Base-by-base conservation (phyloP, 2,329 filamentous ascomycete genomes). In the Aureobasidium uvarum region DNA sequence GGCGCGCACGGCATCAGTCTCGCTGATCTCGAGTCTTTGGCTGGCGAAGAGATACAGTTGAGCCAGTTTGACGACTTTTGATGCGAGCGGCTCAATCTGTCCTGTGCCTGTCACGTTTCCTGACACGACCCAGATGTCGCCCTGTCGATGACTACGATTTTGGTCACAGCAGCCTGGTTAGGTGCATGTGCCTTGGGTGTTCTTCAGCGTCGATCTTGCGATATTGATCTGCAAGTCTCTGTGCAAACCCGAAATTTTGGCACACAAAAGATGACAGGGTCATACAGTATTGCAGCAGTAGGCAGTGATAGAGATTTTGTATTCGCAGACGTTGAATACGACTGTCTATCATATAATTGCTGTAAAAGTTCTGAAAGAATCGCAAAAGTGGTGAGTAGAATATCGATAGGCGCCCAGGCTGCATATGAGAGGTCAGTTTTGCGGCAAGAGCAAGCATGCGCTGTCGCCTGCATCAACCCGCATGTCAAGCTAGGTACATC, bases 1-100 rank as follows among this genome's bases (percentile, higher is more conserved):
- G 48, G 20, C 41, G 39, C 48, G 18, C 39, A 38, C 38, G 74
- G 71, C 16, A 74, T 75, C 65, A 75, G 69, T 2, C 48, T 72
- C 25, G 69, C 70, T 7, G 73, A 77, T 65, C 68, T 76, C n/a
- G 74, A 77, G 41, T 68, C 45, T 59, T 72, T 75, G 64, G 70
- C 75, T 23, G 72, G 73, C 25, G 73, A 76, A 46, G 74, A 76
- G 43, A 63, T 77, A 14, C 70, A 75, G 64, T 68, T 77, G 43
- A 75, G 73, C 39, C 74, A 76, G 18, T 63, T 63, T 41, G 43
- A 18, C n/a, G 33, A 20, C 8, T 16, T 25, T 20, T 62, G 50
- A 62, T 48, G 56, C 16, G 20, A 45, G 4, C 28, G 23, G 31
- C 11, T 31, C 18, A 28, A 18, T 45, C 8, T 45, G 39, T 58